Evolutionary conservation across 148 eudicot genomes (phyloP).

Genomic region (Rhododendron griersonianum): DNA sequence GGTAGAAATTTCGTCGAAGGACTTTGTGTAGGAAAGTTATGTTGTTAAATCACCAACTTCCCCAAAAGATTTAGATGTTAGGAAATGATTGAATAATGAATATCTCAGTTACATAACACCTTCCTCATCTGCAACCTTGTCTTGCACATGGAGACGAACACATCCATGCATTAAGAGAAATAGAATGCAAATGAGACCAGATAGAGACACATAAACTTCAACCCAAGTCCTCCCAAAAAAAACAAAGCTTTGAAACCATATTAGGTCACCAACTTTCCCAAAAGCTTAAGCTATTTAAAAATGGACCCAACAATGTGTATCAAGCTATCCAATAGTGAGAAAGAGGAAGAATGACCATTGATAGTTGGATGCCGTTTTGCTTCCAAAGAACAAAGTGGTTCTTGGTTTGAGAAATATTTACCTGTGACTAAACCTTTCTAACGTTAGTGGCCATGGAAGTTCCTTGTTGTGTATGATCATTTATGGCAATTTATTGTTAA

Average conservation of each 20-base stretch:
- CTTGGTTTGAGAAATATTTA: too few species aligned
- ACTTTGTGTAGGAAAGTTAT: too few species aligned
- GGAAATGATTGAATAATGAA: too few species aligned
- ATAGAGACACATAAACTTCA: background rate
- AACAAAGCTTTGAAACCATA: background rate
- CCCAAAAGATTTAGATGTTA: too few species aligned
- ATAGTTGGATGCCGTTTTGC: too few species aligned
- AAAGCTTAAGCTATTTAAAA: too few species aligned
- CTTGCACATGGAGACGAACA: background rate
- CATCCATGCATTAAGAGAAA: background rate
- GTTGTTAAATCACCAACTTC: too few species aligned
- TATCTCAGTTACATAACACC: background rate
- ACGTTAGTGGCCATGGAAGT: background rate
- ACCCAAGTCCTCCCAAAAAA: background rate
- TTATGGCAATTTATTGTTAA: background rate
- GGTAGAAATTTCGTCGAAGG: background rate
- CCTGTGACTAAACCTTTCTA: too few species aligned
- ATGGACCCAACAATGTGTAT: too few species aligned
- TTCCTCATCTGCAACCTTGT: background rate
- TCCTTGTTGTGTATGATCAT: background rate
- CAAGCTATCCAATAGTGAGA: too few species aligned
- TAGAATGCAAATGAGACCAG: background rate
- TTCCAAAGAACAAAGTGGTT: too few species aligned
- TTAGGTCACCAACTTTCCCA: background rate
- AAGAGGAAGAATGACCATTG: too few species aligned